A percentile compares a stretch with the other conserved stretches of the same genome.
These are phyloP conservation scores for Trichoderma sp. DNA, from an alignment of 2,329 filamentous ascomycete species.

Conservation along the genomic window DNA sequence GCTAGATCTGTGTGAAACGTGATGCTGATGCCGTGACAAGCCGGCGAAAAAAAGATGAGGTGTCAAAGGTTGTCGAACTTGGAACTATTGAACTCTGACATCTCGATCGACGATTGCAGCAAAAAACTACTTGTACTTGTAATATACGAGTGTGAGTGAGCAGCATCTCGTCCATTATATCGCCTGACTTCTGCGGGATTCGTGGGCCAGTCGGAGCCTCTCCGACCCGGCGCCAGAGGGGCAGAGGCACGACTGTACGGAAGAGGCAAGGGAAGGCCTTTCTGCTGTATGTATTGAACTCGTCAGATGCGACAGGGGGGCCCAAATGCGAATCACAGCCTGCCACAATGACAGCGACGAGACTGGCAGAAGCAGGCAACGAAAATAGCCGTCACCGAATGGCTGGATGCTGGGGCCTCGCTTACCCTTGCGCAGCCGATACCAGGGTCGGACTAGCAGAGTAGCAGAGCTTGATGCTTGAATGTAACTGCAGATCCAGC, in stretches of 20 bases:
- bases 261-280: not conserved
- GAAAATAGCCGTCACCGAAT: not conserved
- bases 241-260: not conserved
- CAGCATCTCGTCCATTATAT: not conserved
- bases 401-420: constrained; percentile 6
- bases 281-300: not conserved
- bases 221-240: not conserved
- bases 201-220: constrained; percentile 12
- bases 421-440: constrained; percentile 11
- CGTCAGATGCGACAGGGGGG: not conserved
- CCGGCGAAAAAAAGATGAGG: not conserved
- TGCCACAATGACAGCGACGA: constrained; percentile 6
- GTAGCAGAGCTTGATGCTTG: not conserved
- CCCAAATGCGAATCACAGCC: constrained; percentile 10
- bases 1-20: constrained; percentile 9
- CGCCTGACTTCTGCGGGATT: not conserved
- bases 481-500: constrained; percentile 14
- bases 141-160: not conserved
- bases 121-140: not conserved
- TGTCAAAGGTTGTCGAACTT: not conserved
- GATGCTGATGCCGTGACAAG: constrained; percentile 1
- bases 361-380: not conserved
- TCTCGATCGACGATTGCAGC: not conserved
- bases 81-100: not conserved
- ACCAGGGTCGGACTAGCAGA: not conserved